These are phyloP conservation scores for Phytophthora sojae DNA, from an alignment of 352 stramenopile genomes.

Conservation along the genomic window DNA sequence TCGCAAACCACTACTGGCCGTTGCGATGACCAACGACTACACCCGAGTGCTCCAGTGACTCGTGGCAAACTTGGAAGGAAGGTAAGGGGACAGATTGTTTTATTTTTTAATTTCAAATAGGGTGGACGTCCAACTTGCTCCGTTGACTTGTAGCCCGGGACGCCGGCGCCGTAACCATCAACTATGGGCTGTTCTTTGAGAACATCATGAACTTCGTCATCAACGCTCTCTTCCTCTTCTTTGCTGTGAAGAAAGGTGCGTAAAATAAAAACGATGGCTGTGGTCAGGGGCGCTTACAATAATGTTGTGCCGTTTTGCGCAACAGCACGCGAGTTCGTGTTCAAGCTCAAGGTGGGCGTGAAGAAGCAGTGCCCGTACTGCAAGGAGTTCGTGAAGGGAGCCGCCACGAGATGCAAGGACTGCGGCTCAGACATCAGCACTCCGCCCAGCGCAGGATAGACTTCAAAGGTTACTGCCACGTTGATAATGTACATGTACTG, in stretches of 20 bases:
- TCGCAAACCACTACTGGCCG: slow-evolving; percentile 71
- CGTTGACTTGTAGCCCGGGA: slow-evolving; percentile 50
- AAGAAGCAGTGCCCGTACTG: slow-evolving; percentile 74
- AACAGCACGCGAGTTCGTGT: slow-evolving; percentile 62
- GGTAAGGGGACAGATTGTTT: slow-evolving; percentile 38
- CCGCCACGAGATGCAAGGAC: slow-evolving; percentile 51
- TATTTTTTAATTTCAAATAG: too few relatives aligned
- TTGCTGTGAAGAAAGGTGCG: slow-evolving; percentile 76
- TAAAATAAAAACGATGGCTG: not conserved
- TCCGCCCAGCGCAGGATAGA: slow-evolving; percentile 9
- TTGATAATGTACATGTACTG: not conserved
- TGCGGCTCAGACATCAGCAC: slow-evolving; percentile 38
- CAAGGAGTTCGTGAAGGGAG: slow-evolving; percentile 76
- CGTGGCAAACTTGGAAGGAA: slow-evolving; percentile 75
- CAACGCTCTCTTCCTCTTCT: slow-evolving; percentile 76
- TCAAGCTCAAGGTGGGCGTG: slow-evolving; percentile 67
- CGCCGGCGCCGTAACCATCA: slow-evolving; percentile 68
- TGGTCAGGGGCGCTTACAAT: not conserved
- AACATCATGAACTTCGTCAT: slow-evolving; percentile 83
- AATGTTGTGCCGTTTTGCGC: too few relatives aligned
- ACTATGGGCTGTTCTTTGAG: slow-evolving; percentile 72
- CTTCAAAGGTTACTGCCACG: not conserved
- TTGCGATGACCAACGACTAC: slow-evolving; percentile 53
- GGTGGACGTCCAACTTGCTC: too few relatives aligned
- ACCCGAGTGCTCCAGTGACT: slow-evolving; percentile 46